Evolutionary conservation across 495 filamentous ascomycete genomes (phyloP).

Genomic region (Pyrenopolyporus hunteri): DNA sequence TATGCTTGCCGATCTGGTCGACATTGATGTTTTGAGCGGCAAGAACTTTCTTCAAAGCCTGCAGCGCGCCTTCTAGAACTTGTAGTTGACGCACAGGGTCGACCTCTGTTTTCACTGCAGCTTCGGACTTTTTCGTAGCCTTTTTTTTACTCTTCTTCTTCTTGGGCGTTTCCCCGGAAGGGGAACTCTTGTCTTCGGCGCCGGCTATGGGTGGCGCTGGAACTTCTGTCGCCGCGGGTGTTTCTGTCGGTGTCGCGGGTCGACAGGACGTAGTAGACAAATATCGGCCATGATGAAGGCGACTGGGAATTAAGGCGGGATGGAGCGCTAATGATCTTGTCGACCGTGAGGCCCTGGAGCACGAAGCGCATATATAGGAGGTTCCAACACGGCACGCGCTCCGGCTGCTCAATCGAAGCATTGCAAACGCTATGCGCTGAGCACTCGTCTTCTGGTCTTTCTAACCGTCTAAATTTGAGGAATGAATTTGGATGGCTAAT

Average conservation of each 20-base stretch:
- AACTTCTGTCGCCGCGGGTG: background rate
- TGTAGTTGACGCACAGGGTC: constrained; percentile 28
- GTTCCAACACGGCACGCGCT: constrained; percentile 32
- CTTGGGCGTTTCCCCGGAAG: background rate
- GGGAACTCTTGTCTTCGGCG: constrained; percentile 19
- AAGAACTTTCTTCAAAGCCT: constrained; percentile 37
- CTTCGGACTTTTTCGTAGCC: constrained; percentile 2
- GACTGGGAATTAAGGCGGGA: constrained; percentile 15
- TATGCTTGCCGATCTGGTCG: constrained; percentile 23
- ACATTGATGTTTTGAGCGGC: constrained; percentile 34
- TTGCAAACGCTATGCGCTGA: constrained; percentile 34
- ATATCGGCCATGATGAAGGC: constrained; percentile 12
- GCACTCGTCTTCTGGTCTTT: background rate
- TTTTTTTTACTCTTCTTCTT: constrained; percentile 22
- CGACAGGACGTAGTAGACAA: constrained; percentile 21
- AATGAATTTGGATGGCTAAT: too few relatives aligned
- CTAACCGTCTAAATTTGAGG: too few relatives aligned
- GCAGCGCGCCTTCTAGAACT: constrained; percentile 32
- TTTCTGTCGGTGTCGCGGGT: constrained; percentile 2
- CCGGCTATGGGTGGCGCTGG: background rate
- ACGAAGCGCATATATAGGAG: constrained; percentile 39
- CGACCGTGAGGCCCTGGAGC: constrained; percentile 18
- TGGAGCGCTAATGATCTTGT: constrained; percentile 14
- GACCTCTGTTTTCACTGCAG: background rate
- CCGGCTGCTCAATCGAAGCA: constrained; percentile 41